Evolutionary conservation across 1,284 basidiomycete species (phyloP).

Genomic region (Xerocomus nothofagi): DNA sequence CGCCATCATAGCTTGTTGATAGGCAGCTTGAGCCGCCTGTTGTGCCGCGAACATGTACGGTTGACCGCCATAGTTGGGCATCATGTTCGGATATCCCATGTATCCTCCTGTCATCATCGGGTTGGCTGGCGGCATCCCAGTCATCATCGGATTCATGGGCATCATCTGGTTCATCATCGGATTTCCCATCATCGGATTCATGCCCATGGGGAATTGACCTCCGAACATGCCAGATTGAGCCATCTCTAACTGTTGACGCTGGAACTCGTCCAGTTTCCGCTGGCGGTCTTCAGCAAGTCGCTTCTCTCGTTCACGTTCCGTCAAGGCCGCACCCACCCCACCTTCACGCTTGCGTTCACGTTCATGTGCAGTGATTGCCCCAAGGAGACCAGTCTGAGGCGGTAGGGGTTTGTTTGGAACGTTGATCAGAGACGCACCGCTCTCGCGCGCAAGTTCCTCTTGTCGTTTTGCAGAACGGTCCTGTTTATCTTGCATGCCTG

Average conservation of each 20-base stretch:
- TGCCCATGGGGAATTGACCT: conserved; percentile 45
- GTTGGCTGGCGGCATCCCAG: conserved; percentile 42
- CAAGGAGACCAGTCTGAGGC: conserved; percentile 92
- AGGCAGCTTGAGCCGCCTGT: conserved; percentile 84
- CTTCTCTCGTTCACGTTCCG: conserved; percentile 93
- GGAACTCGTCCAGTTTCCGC: conserved; percentile 87
- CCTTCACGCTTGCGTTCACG: conserved; percentile 92
- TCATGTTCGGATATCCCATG: conserved; percentile 62
- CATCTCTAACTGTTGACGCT: conserved; percentile 86
- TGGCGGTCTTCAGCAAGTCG: conserved; percentile 88
- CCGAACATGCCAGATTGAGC: conserved; percentile 75
- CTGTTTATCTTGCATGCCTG: conserved; percentile 92
- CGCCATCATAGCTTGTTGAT: conserved; percentile 88
- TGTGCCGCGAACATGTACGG: conserved; percentile 91
- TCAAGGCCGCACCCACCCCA: conserved; percentile 90
- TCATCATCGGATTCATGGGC: conserved; percentile 61
- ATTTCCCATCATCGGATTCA: conserved; percentile 44
- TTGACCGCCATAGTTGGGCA: conserved; percentile 63
- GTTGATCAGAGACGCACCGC: conserved; percentile 88
- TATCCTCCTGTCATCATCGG: conserved; percentile 51
- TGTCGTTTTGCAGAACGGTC: conserved; percentile 94
- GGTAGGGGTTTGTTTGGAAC: conserved; percentile 93
- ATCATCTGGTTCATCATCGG: conserved; percentile 48
- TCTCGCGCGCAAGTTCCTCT: conserved; percentile 89
- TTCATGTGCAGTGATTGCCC: conserved; percentile 94